These are phyloP conservation scores for Podospora comata DNA, from an alignment of 495 filamentous ascomycete species.

Conservation along the genomic window DNA sequence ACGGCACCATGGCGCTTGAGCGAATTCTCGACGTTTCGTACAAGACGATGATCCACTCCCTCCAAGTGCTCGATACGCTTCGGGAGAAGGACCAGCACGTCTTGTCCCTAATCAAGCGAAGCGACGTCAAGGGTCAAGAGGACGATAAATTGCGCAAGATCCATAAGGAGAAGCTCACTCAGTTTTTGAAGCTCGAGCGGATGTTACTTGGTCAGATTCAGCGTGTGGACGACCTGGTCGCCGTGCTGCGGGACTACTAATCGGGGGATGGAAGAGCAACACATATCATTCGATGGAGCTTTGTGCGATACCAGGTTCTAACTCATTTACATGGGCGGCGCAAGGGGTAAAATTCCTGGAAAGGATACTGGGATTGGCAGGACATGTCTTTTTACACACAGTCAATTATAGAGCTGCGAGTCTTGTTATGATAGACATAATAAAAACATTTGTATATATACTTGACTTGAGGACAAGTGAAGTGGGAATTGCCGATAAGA, in stretches of 20 bases:
- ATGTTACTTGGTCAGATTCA: conserved; percentile 70
- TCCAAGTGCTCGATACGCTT: conserved; percentile 75
- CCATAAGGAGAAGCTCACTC: conserved; percentile 62
- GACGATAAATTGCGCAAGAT: conserved; percentile 67
- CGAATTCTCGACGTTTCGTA: conserved; percentile 73
- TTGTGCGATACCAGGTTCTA: background rate
- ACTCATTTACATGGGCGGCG: conserved; percentile 18
- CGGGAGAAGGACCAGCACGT: conserved; percentile 62
- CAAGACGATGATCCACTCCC: conserved; percentile 79
- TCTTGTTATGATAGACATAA: background rate
- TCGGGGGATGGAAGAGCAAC: background rate
- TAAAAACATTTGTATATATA: background rate
- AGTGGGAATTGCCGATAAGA: background rate
- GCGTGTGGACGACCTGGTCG: conserved; percentile 79
- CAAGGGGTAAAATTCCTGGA: background rate
- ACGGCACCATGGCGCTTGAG: conserved; percentile 62
- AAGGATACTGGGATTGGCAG: background rate
- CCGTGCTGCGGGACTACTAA: conserved; percentile 78
- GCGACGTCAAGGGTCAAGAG: conserved; percentile 77
- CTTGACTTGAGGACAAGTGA: background rate
- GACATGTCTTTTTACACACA: background rate
- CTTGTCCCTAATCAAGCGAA: conserved; percentile 72
- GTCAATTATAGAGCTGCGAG: background rate
- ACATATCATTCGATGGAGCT: background rate
- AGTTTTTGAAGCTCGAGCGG: conserved; percentile 70